Conservation (phyloP, 2,329 filamentous ascomycete genomes). For the Neurospora crassa region DNA sequence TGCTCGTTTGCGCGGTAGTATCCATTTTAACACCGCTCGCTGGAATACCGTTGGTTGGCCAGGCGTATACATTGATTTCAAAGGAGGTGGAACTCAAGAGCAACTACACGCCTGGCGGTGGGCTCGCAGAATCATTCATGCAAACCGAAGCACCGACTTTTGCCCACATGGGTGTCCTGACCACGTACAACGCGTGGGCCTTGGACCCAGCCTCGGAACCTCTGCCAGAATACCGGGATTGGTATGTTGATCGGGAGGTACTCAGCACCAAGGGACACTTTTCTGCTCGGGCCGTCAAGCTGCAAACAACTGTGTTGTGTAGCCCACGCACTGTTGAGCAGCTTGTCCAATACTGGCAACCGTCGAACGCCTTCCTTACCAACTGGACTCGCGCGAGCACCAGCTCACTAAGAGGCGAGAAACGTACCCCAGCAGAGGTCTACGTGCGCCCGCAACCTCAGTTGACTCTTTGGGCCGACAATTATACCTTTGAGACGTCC, state of each 20-base stretch:
- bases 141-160: constrained; percentile 14
- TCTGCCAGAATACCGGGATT: constrained; percentile 13
- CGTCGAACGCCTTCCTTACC: constrained; percentile 16
- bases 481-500: constrained; percentile 12
- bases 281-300: constrained; percentile 10
- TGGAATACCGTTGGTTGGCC: constrained; percentile 11
- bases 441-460: constrained; percentile 11
- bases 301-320: constrained; percentile 14
- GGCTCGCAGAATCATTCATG: constrained; percentile 12
- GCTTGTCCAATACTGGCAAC: constrained; percentile 7
- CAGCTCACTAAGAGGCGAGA: constrained; percentile 1
- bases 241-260: constrained; percentile 15
- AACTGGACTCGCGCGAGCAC: constrained; percentile 15
- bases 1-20: constrained; percentile 7
- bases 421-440: constrained; percentile 10
- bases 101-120: constrained; percentile 12
- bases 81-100: constrained; percentile 8
- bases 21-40: constrained; percentile 12
- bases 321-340: constrained; percentile 9
- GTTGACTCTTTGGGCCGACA: constrained; percentile 15
- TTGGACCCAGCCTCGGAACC: constrained; percentile 13
- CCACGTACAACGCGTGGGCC: constrained; percentile 15
- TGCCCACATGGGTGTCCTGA: constrained; percentile 10
- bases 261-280: constrained; percentile 13
- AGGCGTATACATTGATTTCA: constrained; percentile 9